Evolutionary conservation across 768 basidiomycete species (phyloP), one percentile per base, ranked within the genome.

Genomic region (Tylopilus subfusipes): DNA sequence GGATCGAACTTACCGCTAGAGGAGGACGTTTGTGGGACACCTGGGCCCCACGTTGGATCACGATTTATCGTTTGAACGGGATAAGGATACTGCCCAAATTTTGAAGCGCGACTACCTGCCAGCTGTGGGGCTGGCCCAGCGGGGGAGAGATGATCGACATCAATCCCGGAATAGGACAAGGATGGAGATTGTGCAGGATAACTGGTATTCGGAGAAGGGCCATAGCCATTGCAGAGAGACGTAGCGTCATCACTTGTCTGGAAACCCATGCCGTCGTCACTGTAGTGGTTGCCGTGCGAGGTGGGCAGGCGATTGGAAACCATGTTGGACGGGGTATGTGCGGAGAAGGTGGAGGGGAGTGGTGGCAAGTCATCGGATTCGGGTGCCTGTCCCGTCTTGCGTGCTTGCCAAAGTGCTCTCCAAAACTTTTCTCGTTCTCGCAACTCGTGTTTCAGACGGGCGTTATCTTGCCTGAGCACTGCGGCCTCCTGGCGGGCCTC

Each of bases 371-470:
- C 82, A 40, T 83, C 82, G 21, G 74, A 63, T 22, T 81, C 81
- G 52, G 75, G 72, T 53, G 71, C 74, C 57, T 82, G 77, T 57
- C 77, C 78, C 39, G 77, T 69, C 72, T 85, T 87, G 68, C 79
- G 80, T 36, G 82, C 73, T 57, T 85, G 82, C 78, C 80, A 88
- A n/a, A 86, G 73, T 14, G 81, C 76, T 64, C 79, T 77, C 86
- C 86, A 87, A 60, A 83, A 78, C 63, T 81, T 85, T 73, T 91
- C 90, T 42, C 86, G 83, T 63, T 90, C 87, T 52, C 82, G 78
- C 50, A 76, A 74, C 66, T 86, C 84, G 54, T 82, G 80, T 48
- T 80, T 80, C 22, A 91, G 74, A 42, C 82, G 83, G 47, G 71
- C 69, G 60, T 84, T 87, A 58, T 91, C 84, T 61, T 84, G 82